Percentiles rank a stretch among this genome's conserved stretches.
Conservation (phyloP, 495 filamentous ascomycete species). For the Tuber brumale region DNA sequence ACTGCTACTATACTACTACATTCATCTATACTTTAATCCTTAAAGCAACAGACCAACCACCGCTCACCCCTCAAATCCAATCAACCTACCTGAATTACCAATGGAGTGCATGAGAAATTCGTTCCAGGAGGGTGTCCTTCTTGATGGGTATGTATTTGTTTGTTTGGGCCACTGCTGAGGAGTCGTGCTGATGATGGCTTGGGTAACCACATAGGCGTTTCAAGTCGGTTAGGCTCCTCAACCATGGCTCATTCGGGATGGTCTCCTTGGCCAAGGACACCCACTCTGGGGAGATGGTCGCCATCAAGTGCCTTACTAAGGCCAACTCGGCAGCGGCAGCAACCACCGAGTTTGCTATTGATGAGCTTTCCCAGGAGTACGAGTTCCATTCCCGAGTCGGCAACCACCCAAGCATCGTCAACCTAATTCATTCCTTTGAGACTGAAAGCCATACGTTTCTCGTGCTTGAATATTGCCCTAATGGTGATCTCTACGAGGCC, state of each 20-base stretch:
- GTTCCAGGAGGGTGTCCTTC: slow-evolving; percentile 64
- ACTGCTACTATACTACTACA: slow-evolving; percentile 33
- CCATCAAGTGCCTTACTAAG: slow-evolving; percentile 92
- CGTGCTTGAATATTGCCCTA: slow-evolving; percentile 92
- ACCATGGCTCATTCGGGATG: slow-evolving; percentile 97
- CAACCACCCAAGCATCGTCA: slow-evolving; percentile 85
- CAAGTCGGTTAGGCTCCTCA: slow-evolving; percentile 83
- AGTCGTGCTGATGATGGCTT: slow-evolving; percentile 23
- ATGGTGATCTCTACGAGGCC: slow-evolving; percentile 94
- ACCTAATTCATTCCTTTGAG: slow-evolving; percentile 84
- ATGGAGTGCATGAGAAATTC: slow-evolving; percentile 77
- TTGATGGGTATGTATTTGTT: slow-evolving; percentile 53
- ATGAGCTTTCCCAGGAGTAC: slow-evolving; percentile 83
- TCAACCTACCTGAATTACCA: slow-evolving; percentile 27
- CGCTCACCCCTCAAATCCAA: slow-evolving; percentile 35
- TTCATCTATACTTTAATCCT: slow-evolving; percentile 41
- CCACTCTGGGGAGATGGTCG: slow-evolving; percentile 67
- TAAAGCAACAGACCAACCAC: slow-evolving; percentile 29
- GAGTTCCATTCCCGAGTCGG: slow-evolving; percentile 71
- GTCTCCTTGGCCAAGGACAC: slow-evolving; percentile 86
- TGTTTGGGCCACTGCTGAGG: slow-evolving; percentile 12
- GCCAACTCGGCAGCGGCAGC: slow-evolving; percentile 51
- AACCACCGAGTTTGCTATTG: slow-evolving; percentile 55
- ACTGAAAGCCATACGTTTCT: slow-evolving; percentile 83
- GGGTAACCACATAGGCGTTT: slow-evolving; percentile 54